Evolutionary conservation across 106 monocot genomes (phyloP), one percentile per base, ranked within the genome.

Genomic region (Allium cepa): DNA sequence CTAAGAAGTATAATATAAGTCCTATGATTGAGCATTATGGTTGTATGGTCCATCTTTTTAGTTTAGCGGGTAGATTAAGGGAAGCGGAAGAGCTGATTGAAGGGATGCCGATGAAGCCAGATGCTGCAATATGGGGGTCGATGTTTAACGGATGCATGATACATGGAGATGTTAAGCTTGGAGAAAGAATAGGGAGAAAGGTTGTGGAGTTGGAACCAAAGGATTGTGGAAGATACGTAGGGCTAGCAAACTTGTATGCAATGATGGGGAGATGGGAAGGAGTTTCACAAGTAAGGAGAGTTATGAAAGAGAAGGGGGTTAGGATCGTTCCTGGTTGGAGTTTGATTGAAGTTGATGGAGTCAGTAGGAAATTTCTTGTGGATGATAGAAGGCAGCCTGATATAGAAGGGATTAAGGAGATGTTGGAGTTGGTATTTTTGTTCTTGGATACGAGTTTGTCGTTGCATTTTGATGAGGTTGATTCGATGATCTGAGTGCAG

Each of bases 11-110:
- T 72, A 69, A 67, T 36, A 63, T 83, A 46, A 26, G 15, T 2
- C 87, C 87, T 22, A 74, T 50, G 48, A 49, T 83, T 18, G 87
- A 87, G 73, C 87, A 87, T 46, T 87, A 83, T 28, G 87, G 82
- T 47, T 87, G 87, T 50, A 69, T 87, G 72, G 80, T 87, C 46
- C 80, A 87, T 65, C 64, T 87, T 15, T 51, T 83, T 46, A 83
- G 80, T 22, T 74, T 72, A 57, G 79, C 78, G 0, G 75, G 84
- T 10, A 55, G n/a, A 12, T 47, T 75, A 8, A 46, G 67, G 16
- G 80, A 85, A 58, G 84, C 78, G 5, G 64, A 74, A 27, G 26
- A 56, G 11, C 46, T 77, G 8, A 69, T 81, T 5, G 17, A 27
- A 4, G 1, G 18, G 60, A 85, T 85, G 84, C 84, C 80, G 3